Evolutionary conservation across 345 rosid species (phyloP).

Genomic region (Arabis alpina): DNA sequence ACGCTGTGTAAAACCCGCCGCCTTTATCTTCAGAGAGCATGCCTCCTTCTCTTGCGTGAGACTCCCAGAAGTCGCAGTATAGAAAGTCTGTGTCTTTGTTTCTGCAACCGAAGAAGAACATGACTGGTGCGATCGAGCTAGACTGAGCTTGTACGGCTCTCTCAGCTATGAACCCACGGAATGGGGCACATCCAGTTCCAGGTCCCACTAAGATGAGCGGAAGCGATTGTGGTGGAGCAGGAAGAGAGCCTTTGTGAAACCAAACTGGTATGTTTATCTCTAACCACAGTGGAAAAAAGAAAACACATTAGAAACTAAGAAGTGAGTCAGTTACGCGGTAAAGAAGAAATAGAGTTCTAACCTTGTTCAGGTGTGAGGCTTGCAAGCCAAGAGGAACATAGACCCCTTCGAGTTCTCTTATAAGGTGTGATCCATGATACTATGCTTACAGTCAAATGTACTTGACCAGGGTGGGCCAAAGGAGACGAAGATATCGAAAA

Average conservation of each 20-base stretch:
- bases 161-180: conserved; percentile 87
- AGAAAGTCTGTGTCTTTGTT: conserved; percentile 77
- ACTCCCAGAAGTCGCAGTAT: conserved; percentile 76
- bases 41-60: conserved; percentile 57
- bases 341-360: conserved; percentile 23
- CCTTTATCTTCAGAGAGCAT: conserved; percentile 74
- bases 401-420: conserved; percentile 74
- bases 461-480: conserved; percentile 76
- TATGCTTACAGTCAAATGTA: conserved; percentile 80
- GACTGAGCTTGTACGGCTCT: conserved; percentile 61
- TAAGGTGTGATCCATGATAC: conserved; percentile 90
- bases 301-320: conserved; percentile 25
- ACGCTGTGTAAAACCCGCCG: conserved; percentile 83
- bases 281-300: conserved; percentile 38
- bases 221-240: conserved; percentile 65
- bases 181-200: conserved; percentile 98
- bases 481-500: conserved; percentile 93
- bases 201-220: conserved; percentile 91
- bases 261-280: conserved; percentile 71
- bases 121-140: conserved; percentile 59
- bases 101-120: conserved; percentile 90
- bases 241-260: conserved; percentile 83
- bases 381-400: conserved; percentile 93
- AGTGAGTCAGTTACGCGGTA: neutral
- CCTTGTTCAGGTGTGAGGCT: conserved; percentile 72